Evolutionary conservation across 169 alveolate species (phyloP).

Genomic region (Theileria sp.): DNA sequence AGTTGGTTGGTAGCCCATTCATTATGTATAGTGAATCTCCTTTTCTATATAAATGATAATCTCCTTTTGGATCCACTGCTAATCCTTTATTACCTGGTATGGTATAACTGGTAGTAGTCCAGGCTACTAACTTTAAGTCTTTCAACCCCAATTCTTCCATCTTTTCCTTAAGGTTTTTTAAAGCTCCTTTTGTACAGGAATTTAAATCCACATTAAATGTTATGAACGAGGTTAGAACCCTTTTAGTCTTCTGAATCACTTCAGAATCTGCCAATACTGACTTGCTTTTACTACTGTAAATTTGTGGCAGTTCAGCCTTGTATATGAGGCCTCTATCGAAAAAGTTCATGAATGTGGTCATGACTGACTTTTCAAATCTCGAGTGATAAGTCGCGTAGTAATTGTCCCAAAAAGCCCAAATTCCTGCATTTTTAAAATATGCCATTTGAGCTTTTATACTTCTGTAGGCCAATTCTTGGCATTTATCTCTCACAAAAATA

Average conservation of each 20-base stretch:
- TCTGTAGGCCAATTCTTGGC: constrained; percentile 47
- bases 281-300: constrained; percentile 28
- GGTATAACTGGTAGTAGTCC: constrained; percentile 80
- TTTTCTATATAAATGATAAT: constrained; percentile 35
- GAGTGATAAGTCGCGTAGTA: constrained; percentile 58
- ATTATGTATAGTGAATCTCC: constrained; percentile 22
- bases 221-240: constrained; percentile 29
- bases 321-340: constrained; percentile 13
- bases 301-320: constrained; percentile 51
- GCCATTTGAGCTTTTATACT: constrained; percentile 43
- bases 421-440: constrained; percentile 39
- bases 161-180: constrained; percentile 6
- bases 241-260: constrained; percentile 15
- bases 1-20: background rate
- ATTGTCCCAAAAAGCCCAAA: constrained; percentile 63
- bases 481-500: constrained; percentile 23
- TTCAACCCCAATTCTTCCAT: constrained; percentile 25
- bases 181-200: background rate
- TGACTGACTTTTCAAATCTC: constrained; percentile 27
- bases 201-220: constrained; percentile 28
- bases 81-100: constrained; percentile 76
- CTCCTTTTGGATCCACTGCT: constrained; percentile 48
- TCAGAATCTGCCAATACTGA: constrained; percentile 65
- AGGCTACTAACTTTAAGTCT: constrained; percentile 57
- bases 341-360: constrained; percentile 46